These are phyloP conservation scores for Aspergillus tanneri DNA, from an alignment of 2,329 filamentous ascomycete genomes.

Conservation along the genomic window DNA sequence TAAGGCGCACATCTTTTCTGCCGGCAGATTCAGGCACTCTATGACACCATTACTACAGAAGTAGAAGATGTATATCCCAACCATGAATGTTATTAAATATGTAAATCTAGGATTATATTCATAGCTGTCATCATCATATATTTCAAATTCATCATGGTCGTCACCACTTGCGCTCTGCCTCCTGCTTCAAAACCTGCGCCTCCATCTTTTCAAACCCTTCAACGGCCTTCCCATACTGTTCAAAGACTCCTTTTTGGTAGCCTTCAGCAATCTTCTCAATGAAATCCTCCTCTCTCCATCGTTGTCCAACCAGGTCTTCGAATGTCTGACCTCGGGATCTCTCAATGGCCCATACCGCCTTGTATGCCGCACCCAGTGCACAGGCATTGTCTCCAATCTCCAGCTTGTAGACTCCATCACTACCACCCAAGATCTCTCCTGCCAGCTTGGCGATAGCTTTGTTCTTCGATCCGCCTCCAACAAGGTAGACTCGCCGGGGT, in stretches of 20 bases:
- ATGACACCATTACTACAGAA: background rate
- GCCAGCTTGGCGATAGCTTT: slow-evolving; percentile 81
- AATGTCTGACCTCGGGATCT: slow-evolving; percentile 68
- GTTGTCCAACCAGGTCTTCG: slow-evolving; percentile 76
- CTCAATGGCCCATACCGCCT: slow-evolving; percentile 90
- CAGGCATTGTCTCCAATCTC: slow-evolving; percentile 96
- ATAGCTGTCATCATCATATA: background rate
- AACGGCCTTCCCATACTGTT: slow-evolving; percentile 73
- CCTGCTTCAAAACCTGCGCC: slow-evolving; percentile 56
- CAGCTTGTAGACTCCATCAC: slow-evolving; percentile 86
- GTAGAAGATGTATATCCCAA: background rate
- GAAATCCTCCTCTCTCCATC: slow-evolving; percentile 84
- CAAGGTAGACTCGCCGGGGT: slow-evolving; percentile 86
- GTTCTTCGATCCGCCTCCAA: slow-evolving; percentile 88
- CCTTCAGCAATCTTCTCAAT: slow-evolving; percentile 80
- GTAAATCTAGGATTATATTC: background rate
- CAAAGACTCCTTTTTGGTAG: slow-evolving; percentile 72
- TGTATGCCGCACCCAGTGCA: slow-evolving; percentile 89
- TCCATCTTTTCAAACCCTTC: slow-evolving; percentile 78
- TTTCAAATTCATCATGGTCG: background rate
- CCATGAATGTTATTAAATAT: too few relatives aligned
- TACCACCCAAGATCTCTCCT: slow-evolving; percentile 83
- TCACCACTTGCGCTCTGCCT: slow-evolving; percentile 8
- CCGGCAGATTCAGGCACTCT: slow-evolving; percentile 14
- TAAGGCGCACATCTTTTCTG: slow-evolving; percentile 20